These are phyloP conservation scores for Trypanosoma boissoni DNA, from an alignment of 208 protist species.

Conservation along the genomic window DNA sequence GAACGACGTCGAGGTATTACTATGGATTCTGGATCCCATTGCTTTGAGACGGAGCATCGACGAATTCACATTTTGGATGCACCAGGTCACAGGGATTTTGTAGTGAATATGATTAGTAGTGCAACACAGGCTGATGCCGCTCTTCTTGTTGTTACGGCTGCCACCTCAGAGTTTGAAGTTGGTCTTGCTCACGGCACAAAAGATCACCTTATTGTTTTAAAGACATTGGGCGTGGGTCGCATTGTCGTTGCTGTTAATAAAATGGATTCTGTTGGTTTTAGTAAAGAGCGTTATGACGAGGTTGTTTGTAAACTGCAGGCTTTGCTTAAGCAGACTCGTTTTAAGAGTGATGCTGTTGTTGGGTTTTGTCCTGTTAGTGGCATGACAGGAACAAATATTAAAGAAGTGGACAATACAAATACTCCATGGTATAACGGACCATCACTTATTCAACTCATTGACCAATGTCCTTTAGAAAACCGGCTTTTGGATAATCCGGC, in stretches of 20 bases:
- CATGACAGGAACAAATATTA: slow-evolving; percentile 71
- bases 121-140: slow-evolving; percentile 97
- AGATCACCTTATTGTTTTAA: slow-evolving; percentile 97
- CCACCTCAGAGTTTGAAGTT: slow-evolving; percentile 97
- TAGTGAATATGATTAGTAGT: slow-evolving; percentile 98
- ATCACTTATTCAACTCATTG: slow-evolving; percentile 64
- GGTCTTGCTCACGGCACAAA: slow-evolving; percentile 97
- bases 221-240: slow-evolving; percentile 96
- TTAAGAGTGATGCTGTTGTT: slow-evolving; percentile 49
- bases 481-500: slow-evolving; percentile 58
- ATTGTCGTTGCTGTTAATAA: slow-evolving; percentile 99
- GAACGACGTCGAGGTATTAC: slow-evolving; percentile 95
- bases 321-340: slow-evolving; percentile 93
- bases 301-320: slow-evolving; percentile 87
- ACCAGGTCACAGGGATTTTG: slow-evolving; percentile 96
- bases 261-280: slow-evolving; percentile 97
- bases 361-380: slow-evolving; percentile 82
- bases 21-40: slow-evolving; percentile 91
- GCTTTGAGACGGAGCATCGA: slow-evolving; percentile 91
- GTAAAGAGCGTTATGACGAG: slow-evolving; percentile 91
- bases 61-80: slow-evolving; percentile 85
- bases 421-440: slow-evolving; percentile 80
- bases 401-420: slow-evolving; percentile 12
- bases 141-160: slow-evolving; percentile 97
- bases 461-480: slow-evolving; percentile 67